phyloP scores from a whole-genome alignment of 192 early-diverging fungal species.

The Gaertneriomyces sp. region DNA sequence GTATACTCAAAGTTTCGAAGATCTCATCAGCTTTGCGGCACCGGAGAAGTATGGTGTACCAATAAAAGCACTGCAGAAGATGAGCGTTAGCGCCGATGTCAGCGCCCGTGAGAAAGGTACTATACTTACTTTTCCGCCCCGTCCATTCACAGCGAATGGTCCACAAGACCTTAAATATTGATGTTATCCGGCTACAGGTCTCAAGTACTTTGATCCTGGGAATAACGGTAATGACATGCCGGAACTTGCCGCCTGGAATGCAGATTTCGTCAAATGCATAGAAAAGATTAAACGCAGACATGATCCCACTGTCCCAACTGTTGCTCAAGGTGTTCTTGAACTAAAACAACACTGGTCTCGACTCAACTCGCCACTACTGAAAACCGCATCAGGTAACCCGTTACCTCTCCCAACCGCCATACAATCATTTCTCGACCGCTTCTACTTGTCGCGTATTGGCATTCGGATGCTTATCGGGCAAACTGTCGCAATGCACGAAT shows the following conservation, averaged over 20 bases:
- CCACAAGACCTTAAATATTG: not conserved
- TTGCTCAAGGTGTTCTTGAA: constrained; percentile 92
- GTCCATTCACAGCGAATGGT: not conserved
- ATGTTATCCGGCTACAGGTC: constrained; percentile 1
- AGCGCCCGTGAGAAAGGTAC: not conserved
- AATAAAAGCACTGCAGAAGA: constrained; percentile 22
- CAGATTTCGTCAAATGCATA: constrained; percentile 78
- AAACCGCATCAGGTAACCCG: constrained; percentile 5
- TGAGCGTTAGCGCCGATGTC: constrained; percentile 1
- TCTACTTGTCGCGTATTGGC: constrained; percentile 97
- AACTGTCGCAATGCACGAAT: constrained; percentile 40
- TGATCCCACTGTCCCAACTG: constrained; percentile 84
- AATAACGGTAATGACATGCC: constrained; percentile 23
- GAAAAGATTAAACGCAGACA: constrained; percentile 91
- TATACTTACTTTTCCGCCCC: no score
- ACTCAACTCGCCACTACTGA: constrained; percentile 35
- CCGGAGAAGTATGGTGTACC: constrained; percentile 46
- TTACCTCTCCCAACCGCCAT: constrained; percentile 61
- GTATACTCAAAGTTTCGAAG: constrained; percentile 90
- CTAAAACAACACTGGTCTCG: constrained; percentile 68
- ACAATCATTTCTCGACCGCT: constrained; percentile 89
- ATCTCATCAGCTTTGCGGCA: constrained; percentile 57
- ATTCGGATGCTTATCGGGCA: constrained; percentile 94
- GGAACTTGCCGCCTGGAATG: constrained; percentile 26
- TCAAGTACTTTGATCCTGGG: constrained; percentile 23